Conservation (phyloP, 164 flowering plant species). For the Aristolochia contorta region DNA sequence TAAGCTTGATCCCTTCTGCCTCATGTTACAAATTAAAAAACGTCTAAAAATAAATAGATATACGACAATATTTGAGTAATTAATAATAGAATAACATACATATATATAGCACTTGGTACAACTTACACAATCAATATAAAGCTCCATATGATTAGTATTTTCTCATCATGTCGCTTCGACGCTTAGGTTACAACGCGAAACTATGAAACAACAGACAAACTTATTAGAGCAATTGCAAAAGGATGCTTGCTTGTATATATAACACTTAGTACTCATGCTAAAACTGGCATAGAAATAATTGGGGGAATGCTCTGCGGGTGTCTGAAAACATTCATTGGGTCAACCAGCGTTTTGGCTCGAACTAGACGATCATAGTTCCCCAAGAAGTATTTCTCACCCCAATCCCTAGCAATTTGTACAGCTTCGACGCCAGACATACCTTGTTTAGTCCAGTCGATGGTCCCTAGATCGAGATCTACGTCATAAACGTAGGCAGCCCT, state of each 20-base stretch:
- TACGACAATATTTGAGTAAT: too few relatives aligned
- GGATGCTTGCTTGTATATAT: neutral
- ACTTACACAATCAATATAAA: too few relatives aligned
- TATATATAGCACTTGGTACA: too few relatives aligned
- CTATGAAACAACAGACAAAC: too few relatives aligned
- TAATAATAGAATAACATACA: too few relatives aligned
- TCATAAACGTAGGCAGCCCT: slow-evolving; percentile 18
- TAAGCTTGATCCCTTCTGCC: too few relatives aligned
- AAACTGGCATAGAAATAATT: too few relatives aligned
- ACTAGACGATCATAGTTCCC: slow-evolving; percentile 39
- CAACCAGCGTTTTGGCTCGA: slow-evolving; percentile 21
- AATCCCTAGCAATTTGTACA: slow-evolving; percentile 24
- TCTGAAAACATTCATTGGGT: slow-evolving; percentile 1
- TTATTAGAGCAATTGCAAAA: neutral
- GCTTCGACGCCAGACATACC: slow-evolving; percentile 1
- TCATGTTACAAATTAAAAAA: too few relatives aligned
- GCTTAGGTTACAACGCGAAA: too few relatives aligned
- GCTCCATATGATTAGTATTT: too few relatives aligned
- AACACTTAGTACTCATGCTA: neutral
- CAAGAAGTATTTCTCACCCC: slow-evolving; percentile 55
- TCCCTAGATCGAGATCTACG: slow-evolving; percentile 21
- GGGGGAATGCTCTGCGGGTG: slow-evolving; percentile 5
- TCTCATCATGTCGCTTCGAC: too few relatives aligned
- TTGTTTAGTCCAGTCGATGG: neutral
- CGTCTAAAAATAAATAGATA: too few relatives aligned